phyloP scores from a whole-genome alignment of 768 basidiomycete genomes.

The Podaxis sp. region DNA sequence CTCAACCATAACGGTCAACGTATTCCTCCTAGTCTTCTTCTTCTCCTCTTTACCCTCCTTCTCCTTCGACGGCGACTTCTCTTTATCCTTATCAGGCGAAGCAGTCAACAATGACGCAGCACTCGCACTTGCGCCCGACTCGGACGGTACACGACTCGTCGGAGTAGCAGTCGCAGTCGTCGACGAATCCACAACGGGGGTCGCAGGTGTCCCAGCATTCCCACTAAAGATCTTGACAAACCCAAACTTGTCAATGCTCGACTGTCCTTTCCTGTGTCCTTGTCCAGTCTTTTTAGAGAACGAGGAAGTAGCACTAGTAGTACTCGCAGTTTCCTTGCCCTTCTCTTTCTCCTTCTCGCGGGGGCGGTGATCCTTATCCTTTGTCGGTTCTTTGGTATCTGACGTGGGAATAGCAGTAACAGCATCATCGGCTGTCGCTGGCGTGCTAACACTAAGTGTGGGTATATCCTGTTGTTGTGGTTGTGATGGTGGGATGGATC shows the following conservation, averaged over 20 bases:
- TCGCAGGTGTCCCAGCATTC: constrained; percentile 26
- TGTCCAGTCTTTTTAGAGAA: constrained; percentile 42
- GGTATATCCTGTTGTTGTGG: constrained; percentile 6
- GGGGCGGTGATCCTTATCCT: not conserved
- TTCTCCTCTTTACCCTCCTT: constrained; percentile 16
- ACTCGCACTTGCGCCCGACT: constrained; percentile 16
- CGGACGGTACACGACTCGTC: constrained; percentile 17
- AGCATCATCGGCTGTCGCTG: constrained; percentile 26
- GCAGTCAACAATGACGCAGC: constrained; percentile 26
- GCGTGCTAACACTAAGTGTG: constrained; percentile 31
- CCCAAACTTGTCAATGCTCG: constrained; percentile 75
- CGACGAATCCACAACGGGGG: constrained; percentile 22
- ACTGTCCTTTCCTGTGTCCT: constrained; percentile 60
- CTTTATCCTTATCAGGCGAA: constrained; percentile 26
- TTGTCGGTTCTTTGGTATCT: not conserved
- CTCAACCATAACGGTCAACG: constrained; percentile 84
- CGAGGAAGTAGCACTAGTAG: constrained; percentile 26
- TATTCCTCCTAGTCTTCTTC: constrained; percentile 73
- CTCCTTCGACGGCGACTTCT: constrained; percentile 19
- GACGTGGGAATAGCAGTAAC: constrained; percentile 2
- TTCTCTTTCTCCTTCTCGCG: constrained; percentile 11
- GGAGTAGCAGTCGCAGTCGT: constrained; percentile 12
- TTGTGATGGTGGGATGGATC: not conserved
- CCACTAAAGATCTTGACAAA: constrained; percentile 71
- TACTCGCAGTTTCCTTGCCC: constrained; percentile 21